Evolutionary conservation across 2,329 filamentous ascomycete genomes (phyloP), one percentile per base, ranked within the genome.

Genomic region (Alternaria ventricosa): DNA sequence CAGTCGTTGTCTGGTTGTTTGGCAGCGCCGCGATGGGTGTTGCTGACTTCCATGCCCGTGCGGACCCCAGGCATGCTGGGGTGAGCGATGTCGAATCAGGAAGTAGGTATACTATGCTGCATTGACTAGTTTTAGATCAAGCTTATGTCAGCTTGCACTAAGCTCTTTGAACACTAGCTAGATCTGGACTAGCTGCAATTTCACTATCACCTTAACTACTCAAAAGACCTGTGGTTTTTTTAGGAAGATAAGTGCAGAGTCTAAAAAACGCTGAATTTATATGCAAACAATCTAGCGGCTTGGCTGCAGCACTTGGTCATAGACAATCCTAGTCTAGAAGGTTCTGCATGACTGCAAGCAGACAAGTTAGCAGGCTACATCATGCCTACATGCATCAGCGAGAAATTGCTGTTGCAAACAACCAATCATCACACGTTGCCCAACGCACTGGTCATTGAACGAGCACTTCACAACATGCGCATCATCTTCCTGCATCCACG

Each of bases 21-120:
- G 41, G 23, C 11, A 45, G 18, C 27, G 3, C 6, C 7, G 28
- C 20, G 28, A 60, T 51, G 18, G 33, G 55, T 65, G 27, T 49
- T 41, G 50, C 56, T 61, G 50, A 63, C 46, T 51, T 65, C 58
- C 70, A 68, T 60, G 22, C 36, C 67, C 27, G 43, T 53, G 28
- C 33, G 33, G 11, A 51, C 28, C 12, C 49, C 49, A 33, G 20
- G 47, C 47, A 30, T 50, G n/a, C n/a, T 50, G 28, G 47, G 49
- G 27, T 51, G n/a, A 36, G 30, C 51, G 22, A 22, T 44, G 25
- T 41, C 22, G 51, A 55, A 55, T 41, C 51, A 54, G 27, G 25
- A 12, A 43, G 51, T 22, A 23, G 25, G 22, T n/a, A 55, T 30
- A n/a, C 30, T 55, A 36, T 1, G 49, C 22, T 23, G 51, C 22